Percentiles rank a stretch among this genome's conserved stretches.
Evolutionary conservation across 2,329 filamentous ascomycete species (phyloP).

Genomic region (Fonsecaea pugnacius): DNA sequence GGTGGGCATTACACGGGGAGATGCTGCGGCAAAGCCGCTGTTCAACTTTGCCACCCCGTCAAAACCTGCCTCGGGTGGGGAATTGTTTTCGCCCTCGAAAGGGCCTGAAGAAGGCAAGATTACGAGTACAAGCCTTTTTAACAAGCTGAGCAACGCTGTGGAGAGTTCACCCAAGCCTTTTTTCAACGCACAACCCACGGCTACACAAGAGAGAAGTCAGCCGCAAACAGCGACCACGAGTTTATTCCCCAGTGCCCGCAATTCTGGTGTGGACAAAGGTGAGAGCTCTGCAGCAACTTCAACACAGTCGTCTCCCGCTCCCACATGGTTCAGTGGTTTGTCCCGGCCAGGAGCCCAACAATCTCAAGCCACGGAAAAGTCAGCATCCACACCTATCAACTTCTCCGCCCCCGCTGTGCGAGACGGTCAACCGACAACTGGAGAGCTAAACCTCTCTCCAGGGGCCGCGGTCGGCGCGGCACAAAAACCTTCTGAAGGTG

Average conservation of each 20-base stretch:
- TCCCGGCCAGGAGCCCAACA: constrained; percentile 9
- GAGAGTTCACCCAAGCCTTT: constrained; percentile 9
- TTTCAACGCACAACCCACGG: constrained; percentile 17
- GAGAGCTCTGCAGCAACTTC: constrained; percentile 5
- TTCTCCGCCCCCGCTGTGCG: background rate
- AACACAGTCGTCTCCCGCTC: background rate
- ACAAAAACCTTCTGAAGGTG: constrained; percentile 4
- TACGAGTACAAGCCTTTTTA: constrained; percentile 12
- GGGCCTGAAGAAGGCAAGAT: constrained; percentile 1
- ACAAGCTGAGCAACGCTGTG: constrained; percentile 10
- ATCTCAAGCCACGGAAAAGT: constrained; percentile 9
- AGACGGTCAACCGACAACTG: background rate
- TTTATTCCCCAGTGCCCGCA: constrained; percentile 6
- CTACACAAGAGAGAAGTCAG: background rate
- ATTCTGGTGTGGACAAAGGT: constrained; percentile 5
- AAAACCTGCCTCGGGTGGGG: constrained; percentile 19
- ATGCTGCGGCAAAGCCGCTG: constrained; percentile 4
- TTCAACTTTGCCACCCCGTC: constrained; percentile 21
- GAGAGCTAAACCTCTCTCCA: constrained; percentile 20
- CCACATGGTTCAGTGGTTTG: constrained; percentile 6
- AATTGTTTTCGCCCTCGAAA: constrained; percentile 24
- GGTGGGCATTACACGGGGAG: background rate
- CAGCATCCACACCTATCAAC: background rate
- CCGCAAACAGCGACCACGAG: constrained; percentile 2
- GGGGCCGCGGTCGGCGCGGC: constrained; percentile 2